Percentiles rank a stretch among this genome's conserved stretches.
Evolutionary conservation across 202 grass and related monocot genomes (phyloP).

Genomic region (Carex arenaria): DNA sequence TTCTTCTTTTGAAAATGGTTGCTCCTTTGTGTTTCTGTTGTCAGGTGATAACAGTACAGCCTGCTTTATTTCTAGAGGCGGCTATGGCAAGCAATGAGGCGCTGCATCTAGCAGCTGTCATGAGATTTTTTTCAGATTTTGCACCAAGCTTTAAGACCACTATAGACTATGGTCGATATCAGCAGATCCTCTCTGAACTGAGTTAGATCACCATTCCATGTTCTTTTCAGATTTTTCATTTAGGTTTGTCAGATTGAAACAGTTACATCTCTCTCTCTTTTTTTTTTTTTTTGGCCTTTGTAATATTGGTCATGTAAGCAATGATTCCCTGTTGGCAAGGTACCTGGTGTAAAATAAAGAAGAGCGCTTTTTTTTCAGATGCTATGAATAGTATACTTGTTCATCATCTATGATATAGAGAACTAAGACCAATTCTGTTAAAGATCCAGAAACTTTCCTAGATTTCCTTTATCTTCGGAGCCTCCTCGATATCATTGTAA

Average conservation of each 20-base stretch:
- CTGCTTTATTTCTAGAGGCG: constrained; percentile 74
- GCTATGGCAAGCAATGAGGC: constrained; percentile 51
- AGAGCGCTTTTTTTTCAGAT: neutral
- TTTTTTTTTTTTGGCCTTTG: neutral
- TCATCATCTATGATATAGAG: neutral
- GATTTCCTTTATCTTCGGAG: neutral
- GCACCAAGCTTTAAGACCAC: constrained; percentile 70
- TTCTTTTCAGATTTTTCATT: constrained; percentile 10
- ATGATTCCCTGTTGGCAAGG: neutral
- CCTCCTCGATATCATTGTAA: neutral
- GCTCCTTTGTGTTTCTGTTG: neutral
- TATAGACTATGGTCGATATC: constrained; percentile 58
- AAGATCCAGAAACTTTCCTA: neutral
- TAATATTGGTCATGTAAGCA: neutral
- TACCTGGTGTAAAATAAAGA: neutral
- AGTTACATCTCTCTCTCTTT: too few species aligned
- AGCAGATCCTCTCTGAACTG: constrained; percentile 64
- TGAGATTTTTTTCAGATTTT: constrained; percentile 83
- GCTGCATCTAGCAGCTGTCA: constrained; percentile 57
- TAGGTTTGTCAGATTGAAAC: neutral
- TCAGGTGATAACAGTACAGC: constrained; percentile 86
- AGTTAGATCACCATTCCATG: constrained; percentile 26
- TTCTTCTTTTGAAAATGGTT: neutral
- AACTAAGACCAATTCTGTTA: neutral
- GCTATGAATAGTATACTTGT: neutral